Conservation (phyloP, 225 moss, liverwort and hornwort species). For the Bryum argenteum region DNA sequence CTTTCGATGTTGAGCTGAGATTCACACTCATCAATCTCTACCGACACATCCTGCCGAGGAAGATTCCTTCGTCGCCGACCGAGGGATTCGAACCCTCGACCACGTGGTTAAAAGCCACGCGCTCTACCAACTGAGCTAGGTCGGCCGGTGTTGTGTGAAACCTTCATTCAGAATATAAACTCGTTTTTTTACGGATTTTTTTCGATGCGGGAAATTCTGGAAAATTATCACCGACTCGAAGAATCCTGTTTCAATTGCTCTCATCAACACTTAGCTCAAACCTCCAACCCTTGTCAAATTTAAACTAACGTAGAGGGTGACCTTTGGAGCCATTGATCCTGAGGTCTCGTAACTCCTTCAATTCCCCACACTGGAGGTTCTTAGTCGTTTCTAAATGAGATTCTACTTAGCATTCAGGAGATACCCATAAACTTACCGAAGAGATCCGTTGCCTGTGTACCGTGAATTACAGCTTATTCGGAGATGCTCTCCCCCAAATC, state of each 20-base stretch:
- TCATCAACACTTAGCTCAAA: background rate
- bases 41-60: no score
- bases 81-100: constrained; percentile 18
- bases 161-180: no score
- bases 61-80: constrained; percentile 14
- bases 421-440: background rate
- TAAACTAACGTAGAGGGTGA: background rate
- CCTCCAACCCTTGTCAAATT: background rate
- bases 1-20: no score
- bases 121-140: constrained; percentile 23
- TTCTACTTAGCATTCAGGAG: background rate
- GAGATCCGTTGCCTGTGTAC: no score
- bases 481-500: no score
- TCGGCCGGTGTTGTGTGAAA: background rate
- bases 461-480: no score
- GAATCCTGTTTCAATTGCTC: background rate
- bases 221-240: no score
- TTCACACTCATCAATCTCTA: no score
- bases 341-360: background rate
- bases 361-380: background rate
- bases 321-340: background rate
- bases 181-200: no score
- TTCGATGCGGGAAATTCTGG: no score
- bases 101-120: constrained; percentile 22
- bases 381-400: background rate